phyloP scores from a whole-genome alignment of 164 flowering plant genomes.

The Umbilicus rupestris region DNA sequence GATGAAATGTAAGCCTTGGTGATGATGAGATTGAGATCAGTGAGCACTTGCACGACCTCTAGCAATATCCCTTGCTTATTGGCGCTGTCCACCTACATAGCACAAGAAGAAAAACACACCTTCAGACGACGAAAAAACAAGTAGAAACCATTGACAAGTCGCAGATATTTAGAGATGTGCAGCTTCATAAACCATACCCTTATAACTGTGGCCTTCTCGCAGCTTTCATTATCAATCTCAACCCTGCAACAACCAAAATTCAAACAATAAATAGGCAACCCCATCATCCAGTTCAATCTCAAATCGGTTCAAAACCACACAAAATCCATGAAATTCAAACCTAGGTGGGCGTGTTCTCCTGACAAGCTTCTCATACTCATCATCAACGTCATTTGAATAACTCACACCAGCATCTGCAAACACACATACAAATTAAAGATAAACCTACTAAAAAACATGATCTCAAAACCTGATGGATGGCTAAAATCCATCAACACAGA shows the following conservation, averaged over 20 bases:
- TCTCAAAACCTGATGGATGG: too few species aligned
- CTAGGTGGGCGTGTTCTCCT: constrained; percentile 53
- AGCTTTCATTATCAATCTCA: constrained; percentile 41
- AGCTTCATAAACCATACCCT: background rate
- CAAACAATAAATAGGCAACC: background rate
- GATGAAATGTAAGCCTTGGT: constrained; percentile 67
- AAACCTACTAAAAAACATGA: too few species aligned
- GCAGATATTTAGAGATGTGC: background rate
- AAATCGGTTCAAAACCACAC: background rate
- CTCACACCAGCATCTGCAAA: constrained; percentile 4
- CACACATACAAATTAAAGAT: background rate
- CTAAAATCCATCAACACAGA: too few species aligned
- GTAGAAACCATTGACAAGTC: background rate
- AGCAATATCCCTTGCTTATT: constrained; percentile 46
- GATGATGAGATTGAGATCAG: constrained; percentile 53
- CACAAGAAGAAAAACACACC: background rate
- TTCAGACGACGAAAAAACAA: background rate
- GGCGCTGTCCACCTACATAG: constrained; percentile 28
- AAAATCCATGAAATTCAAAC: constrained; percentile 16
- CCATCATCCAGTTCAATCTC: background rate
- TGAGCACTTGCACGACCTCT: constrained; percentile 65
- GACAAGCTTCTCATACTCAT: constrained; percentile 41
- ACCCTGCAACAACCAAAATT: constrained; percentile 24
- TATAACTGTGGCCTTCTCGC: constrained; percentile 27
- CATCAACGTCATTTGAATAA: constrained; percentile 25